A percentile compares a stretch with the other conserved stretches of the same genome.
Conservation (phyloP, 2,329 filamentous ascomycete genomes). For the Periconia sp. region DNA sequence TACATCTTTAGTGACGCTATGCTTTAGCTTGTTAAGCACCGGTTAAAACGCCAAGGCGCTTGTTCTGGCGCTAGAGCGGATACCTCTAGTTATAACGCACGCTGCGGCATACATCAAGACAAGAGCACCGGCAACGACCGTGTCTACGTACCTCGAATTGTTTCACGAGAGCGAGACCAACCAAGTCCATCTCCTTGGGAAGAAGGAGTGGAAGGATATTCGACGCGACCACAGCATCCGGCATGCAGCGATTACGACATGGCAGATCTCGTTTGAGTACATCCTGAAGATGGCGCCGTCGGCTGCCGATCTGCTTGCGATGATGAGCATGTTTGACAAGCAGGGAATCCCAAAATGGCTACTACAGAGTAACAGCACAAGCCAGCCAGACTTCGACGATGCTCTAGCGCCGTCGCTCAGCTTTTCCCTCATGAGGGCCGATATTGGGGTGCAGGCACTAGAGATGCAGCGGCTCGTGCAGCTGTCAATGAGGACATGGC, state of each 20-base stretch:
- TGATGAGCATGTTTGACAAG: constrained; percentile 31
- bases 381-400: constrained; percentile 19
- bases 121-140: constrained; percentile 13
- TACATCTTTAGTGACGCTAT: too few species aligned
- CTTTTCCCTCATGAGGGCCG: constrained; percentile 15
- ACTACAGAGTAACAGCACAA: constrained; percentile 7
- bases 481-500: constrained; percentile 17
- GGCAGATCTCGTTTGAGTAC: constrained; percentile 37
- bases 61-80: constrained; percentile 32
- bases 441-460: constrained; percentile 11
- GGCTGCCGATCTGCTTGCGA: constrained; percentile 51
- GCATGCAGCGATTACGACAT: constrained; percentile 45
- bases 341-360: constrained; percentile 16
- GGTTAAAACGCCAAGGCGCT: constrained; percentile 15
- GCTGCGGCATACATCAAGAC: constrained; percentile 40
- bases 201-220: constrained; percentile 30
- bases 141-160: constrained; percentile 44
- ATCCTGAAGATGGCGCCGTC: constrained; percentile 33
- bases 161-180: constrained; percentile 45
- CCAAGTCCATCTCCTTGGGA: constrained; percentile 17
- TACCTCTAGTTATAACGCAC: constrained; percentile 43
- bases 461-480: constrained; percentile 16
- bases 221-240: constrained; percentile 38
- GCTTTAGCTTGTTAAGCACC: too few species aligned
- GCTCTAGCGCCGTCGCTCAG: constrained; percentile 15